Evolutionary conservation across 140 eudicot species (phyloP), one percentile per base, ranked within the genome.

Genomic region (Flaveria floridana): DNA sequence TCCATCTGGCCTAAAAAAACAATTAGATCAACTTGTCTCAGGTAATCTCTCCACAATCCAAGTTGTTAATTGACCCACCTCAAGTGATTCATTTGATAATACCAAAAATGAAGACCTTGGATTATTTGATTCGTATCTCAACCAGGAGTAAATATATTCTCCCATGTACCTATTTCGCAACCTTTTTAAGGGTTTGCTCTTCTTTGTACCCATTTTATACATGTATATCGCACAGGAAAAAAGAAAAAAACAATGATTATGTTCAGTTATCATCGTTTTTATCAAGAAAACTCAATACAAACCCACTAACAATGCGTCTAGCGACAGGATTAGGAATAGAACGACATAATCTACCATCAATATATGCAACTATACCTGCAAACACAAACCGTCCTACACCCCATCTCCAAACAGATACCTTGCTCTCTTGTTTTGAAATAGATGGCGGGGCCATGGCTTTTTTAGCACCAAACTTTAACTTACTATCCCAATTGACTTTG

Each of bases 271-370:
- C 79, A 64, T 86, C 87, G 71, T 76, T 81, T 59, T 71, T 82
- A 81, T 94, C 99, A n/a, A 94, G 92, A 79, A 88, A 94, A 81
- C 96, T 90, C 51, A 94, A 86, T 67, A 94, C 78, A 55, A 90
- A 94, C 5, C 99, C 99, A 69, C 99, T 94, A 39, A 94, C 99
- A 20, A 94, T 88, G 78, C 99, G 88, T 56, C 99, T 90, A 13
- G 88, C 97, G 39, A 94, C 74, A 39, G 96, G 99, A 78, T 94
- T 80, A 64, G 99, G 96, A 56, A 94, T 94, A 70, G 77, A 39
- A 15, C 99, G 97, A 61, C 99, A 94, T 65, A 94, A 81, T 59
- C 97, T 79, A 44, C 99, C 99, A 70, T 94, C 99, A 18, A 94
- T 51, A 82, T 94, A 94, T 14, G 99, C 99, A 65, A 94, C 86